phyloP scores from a whole-genome alignment of 169 alveolate genomes.

The Theileria orientalis region DNA sequence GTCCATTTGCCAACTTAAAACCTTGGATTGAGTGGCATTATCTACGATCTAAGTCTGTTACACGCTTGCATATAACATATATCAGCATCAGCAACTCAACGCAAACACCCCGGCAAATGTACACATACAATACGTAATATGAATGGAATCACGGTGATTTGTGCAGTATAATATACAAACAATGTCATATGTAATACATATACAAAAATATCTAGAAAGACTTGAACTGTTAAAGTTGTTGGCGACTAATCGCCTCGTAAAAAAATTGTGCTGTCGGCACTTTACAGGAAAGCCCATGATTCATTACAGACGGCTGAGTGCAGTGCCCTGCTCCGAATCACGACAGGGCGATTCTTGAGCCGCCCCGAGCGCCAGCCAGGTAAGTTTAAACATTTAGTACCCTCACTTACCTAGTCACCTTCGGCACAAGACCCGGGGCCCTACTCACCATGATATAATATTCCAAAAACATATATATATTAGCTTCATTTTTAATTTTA shows the following conservation, averaged over 20 bases:
- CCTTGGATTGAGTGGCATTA: too few relatives aligned
- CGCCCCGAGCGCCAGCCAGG: conserved; percentile 98
- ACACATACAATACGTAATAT: neutral
- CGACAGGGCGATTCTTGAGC: conserved; percentile 95
- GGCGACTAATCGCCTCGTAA: conserved; percentile 85
- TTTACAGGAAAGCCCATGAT: conserved; percentile 90
- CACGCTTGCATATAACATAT: too few relatives aligned
- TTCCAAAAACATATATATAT: neutral
- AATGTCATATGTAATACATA: neutral
- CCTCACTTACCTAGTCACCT: neutral
- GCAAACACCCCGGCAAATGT: neutral
- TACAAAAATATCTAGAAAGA: conserved; percentile 1
- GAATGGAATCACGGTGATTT: neutral
- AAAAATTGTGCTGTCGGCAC: conserved; percentile 94
- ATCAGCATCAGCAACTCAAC: neutral
- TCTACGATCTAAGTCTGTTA: too few relatives aligned
- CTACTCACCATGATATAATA: neutral
- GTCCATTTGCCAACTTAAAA: neutral
- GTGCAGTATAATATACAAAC: neutral
- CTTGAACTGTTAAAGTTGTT: conserved; percentile 39
- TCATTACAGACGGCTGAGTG: conserved; percentile 95
- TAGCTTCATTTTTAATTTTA: neutral
- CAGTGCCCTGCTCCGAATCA: conserved; percentile 95
- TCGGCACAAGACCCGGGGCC: conserved; percentile 1
- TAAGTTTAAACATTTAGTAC: conserved; percentile 76